Conservation (phyloP, 2,329 filamentous ascomycete genomes). For the Cadophora sp. region DNA sequence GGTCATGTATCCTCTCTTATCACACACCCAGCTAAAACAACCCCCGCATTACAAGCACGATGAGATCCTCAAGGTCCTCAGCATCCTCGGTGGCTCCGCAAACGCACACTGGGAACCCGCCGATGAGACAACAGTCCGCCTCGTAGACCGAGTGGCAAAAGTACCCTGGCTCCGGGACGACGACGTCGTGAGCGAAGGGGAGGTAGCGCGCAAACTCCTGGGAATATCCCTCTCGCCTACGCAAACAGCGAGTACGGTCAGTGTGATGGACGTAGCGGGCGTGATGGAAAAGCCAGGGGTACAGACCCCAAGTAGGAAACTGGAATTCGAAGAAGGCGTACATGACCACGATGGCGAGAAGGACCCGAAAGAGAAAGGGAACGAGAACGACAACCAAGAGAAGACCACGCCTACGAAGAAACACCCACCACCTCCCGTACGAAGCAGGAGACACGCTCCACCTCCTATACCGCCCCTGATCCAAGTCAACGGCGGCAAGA, state of each 20-base stretch:
- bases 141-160: slow-evolving; percentile 76
- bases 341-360: slow-evolving; percentile 38
- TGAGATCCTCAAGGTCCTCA: slow-evolving; percentile 79
- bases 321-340: slow-evolving; percentile 42
- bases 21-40: slow-evolving; percentile 87
- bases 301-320: slow-evolving; percentile 75
- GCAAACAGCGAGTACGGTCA: slow-evolving; percentile 75
- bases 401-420: slow-evolving; percentile 22
- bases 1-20: slow-evolving; percentile 87
- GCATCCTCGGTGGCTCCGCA: slow-evolving; percentile 70
- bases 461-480: slow-evolving; percentile 40
- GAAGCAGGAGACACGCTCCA: slow-evolving; percentile 37
- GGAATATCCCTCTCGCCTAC: slow-evolving; percentile 73
- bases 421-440: slow-evolving; percentile 32
- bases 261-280: slow-evolving; percentile 78
- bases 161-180: slow-evolving; percentile 70
- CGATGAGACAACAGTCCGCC: slow-evolving; percentile 79
- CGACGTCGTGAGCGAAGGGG: slow-evolving; percentile 49
- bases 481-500: slow-evolving; percentile 40
- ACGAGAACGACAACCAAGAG: slow-evolving; percentile 22
- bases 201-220: slow-evolving; percentile 65
- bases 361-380: slow-evolving; percentile 20
- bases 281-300: slow-evolving; percentile 84
- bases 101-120: slow-evolving; percentile 80
- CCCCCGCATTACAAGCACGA: slow-evolving; percentile 91